Evolutionary conservation across 768 basidiomycete species (phyloP), one percentile per base, ranked within the genome.

Genomic region (Naematelia aurantialba): DNA sequence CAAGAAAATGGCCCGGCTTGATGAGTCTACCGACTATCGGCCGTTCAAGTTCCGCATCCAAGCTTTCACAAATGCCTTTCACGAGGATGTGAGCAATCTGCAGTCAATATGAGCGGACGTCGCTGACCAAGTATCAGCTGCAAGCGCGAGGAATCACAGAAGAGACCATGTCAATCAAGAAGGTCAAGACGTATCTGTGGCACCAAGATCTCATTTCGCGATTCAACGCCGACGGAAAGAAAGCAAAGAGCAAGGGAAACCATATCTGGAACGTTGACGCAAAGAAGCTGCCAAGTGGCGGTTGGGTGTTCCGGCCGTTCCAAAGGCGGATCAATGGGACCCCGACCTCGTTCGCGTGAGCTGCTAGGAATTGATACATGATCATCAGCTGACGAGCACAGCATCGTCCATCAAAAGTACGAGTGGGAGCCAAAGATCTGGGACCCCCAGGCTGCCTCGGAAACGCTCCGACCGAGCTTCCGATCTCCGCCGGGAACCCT

Each of bases 11-110:
- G 89, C 91, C 68, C 86, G 91, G 54, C 81, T 98, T 56, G 93
- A 96, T 75, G 94, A 97, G 79, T 92, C 90, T 34, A 85, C 87
- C 45, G 94, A 98, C 78, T 99, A 94, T 79, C 85, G 94, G 25
- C 94, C 94, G 49, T 98, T 99, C 85, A 97, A 97, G 78, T 99
- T 99, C 80, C 85, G 94, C 59, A 99, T 99, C 66, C 90, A 91
- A 73, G 94, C 94, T 0, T 99, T 99, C 78, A 98, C 93, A 4
- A 89, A 91, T 70, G 89, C 88, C 2, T 98, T 98, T 72, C 81
- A 92, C 65, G 96, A 97, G 76, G 88, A 91, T 81, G 89, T 89
- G 75, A 66, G 65, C 52, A 49, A 13, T 39, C 34, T 8, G 8
- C 17, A 39, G 34, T 8, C 8, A 39, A 39, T 8, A 17, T 39